These are phyloP conservation scores for Blastocystis sp. DNA, from an alignment of 352 stramenopile genomes.

Conservation along the genomic window DNA sequence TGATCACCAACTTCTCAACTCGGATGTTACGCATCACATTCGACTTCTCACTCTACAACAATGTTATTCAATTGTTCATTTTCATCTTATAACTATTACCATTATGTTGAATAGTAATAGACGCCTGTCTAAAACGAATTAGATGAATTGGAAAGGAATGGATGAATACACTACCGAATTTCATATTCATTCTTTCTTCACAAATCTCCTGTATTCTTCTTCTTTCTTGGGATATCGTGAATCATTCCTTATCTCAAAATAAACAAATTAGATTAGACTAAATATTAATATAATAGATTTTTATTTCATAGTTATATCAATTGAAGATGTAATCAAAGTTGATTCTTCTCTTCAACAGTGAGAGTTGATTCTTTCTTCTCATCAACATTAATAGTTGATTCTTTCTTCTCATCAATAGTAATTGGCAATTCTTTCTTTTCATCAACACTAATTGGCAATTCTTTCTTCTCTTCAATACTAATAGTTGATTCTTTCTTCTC, in stretches of 20 bases:
- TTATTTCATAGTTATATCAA: neutral
- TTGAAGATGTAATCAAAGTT: neutral
- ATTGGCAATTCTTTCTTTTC: no score
- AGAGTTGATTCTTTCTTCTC: neutral
- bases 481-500: no score
- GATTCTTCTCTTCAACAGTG: neutral
- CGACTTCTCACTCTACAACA: no score
- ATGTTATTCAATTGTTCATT: no score
- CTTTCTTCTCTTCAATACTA: no score
- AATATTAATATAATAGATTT: neutral
- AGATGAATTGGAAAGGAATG: neutral
- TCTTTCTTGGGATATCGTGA: neutral
- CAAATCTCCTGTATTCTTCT: neutral
- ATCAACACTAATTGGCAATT: no score
- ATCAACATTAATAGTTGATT: neutral
- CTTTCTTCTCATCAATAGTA: neutral
- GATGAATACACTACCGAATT: neutral
- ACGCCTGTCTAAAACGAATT: neutral
- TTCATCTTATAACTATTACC: neutral
- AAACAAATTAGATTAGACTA: neutral
- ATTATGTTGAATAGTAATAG: neutral
- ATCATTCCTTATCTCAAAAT: neutral
- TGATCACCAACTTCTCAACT: no score
- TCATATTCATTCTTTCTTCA: neutral
- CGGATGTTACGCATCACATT: no score